Evolutionary conservation across 768 basidiomycete genomes (phyloP), one percentile per base, ranked within the genome.

Genomic region (Rhizopogon sp.): DNA sequence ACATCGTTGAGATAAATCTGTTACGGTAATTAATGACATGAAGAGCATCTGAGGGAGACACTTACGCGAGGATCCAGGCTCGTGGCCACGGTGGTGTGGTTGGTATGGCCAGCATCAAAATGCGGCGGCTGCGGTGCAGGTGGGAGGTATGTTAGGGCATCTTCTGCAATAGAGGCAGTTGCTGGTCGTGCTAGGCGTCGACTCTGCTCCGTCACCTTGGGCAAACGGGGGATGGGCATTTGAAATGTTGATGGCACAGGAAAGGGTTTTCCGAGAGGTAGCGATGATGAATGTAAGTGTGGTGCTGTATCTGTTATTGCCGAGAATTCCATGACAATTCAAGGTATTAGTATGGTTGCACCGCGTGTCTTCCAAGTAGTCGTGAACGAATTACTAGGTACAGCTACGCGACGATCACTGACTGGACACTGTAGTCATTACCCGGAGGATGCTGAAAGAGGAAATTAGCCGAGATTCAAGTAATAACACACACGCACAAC

Each of bases 161-260:
- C 74, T 52, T 82, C 78, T 9, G 74, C 70, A 16, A 74, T 66
- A 49, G 79, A 75, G 3, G 79, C 74, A 6, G 78, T 76, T 0
- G 76, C 71, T 16, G 76, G 76, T 56, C 76, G 69, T 41, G 72
- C 64, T 0, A 60, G 63, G 55, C 63, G 63, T 40, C 65, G 64
- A 42, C 58, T 55, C 43, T 68, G 68, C 41, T 70, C 71, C 33
- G 17, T 56, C n/a, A 58, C 50, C 25, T 53, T 51, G 51, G 66
- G 62, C 41, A 76, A 59, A 58, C 73, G 67, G 45, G 72, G 67
- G 47, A 75, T 56, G 35, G 72, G 65, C 55, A 73, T 70, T 39
- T 68, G 70, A 54, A 61, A 50, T 17, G 66, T 25, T 10, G 60
- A 59, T 45, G 65, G 54, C 41, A 67, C 56, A 14, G 62, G 60